Percentiles rank a stretch among this genome's conserved stretches.
Evolutionary conservation across 306 rosid genomes (phyloP).

Genomic region (Citrullus amarus): DNA sequence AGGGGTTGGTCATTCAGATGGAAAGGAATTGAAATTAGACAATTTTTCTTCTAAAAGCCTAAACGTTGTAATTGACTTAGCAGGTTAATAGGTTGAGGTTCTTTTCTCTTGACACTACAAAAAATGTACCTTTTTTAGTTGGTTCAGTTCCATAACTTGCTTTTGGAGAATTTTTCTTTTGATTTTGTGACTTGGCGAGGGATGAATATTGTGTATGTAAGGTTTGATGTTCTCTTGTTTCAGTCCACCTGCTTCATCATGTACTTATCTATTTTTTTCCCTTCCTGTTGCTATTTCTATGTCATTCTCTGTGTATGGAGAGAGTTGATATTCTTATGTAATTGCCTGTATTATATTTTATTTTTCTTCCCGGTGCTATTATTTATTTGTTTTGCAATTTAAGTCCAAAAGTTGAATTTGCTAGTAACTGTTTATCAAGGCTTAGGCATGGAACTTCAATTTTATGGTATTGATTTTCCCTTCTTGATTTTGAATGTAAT

Average conservation of each 20-base stretch:
- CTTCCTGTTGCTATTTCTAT: neutral
- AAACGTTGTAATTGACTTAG: neutral
- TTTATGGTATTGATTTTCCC: neutral
- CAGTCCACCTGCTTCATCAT: neutral
- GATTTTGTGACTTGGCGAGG: neutral
- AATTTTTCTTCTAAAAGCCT: neutral
- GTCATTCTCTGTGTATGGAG: neutral
- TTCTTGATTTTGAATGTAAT: neutral
- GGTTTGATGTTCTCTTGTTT: neutral
- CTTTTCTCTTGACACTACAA: neutral
- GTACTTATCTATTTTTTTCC: neutral
- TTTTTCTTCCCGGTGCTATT: neutral
- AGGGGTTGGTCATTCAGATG: neutral
- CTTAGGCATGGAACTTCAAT: neutral
- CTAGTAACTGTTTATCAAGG: neutral
- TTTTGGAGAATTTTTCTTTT: neutral
- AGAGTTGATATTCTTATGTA: neutral
- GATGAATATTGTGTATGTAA: neutral
- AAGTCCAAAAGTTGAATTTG: neutral
- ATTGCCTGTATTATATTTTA: neutral
- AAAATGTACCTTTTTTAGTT: neutral
- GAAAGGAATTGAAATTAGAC: neutral
- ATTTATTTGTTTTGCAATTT: neutral
- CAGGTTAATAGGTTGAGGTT: neutral
- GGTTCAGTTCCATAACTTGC: neutral